A percentile compares a stretch with the other conserved stretches of the same genome.
Evolutionary conservation across 2,329 filamentous ascomycete species (phyloP).

Genomic region (Pseudogymnoascus sp.): DNA sequence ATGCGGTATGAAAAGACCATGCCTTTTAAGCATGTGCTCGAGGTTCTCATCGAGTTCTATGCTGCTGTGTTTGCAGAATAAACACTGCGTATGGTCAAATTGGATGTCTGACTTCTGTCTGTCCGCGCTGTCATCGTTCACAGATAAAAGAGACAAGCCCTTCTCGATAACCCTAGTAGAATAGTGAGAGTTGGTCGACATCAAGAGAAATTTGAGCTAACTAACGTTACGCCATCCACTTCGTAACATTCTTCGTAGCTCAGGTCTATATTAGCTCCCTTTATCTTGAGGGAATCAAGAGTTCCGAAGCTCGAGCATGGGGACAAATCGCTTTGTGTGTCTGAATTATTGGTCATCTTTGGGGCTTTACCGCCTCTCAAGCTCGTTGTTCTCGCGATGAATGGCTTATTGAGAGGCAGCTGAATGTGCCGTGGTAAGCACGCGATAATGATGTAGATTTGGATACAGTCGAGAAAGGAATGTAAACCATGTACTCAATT

Average conservation of each 20-base stretch:
- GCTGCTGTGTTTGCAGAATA: slow-evolving; percentile 36
- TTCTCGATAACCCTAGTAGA: slow-evolving; percentile 4
- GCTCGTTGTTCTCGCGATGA: background rate
- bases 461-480: background rate
- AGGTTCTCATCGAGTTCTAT: slow-evolving; percentile 33
- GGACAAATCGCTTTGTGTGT: background rate
- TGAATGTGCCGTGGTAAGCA: background rate
- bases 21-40: slow-evolving; percentile 41
- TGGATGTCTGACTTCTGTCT: slow-evolving; percentile 6
- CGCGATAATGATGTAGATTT: background rate
- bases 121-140: background rate
- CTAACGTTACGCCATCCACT: background rate
- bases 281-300: background rate
- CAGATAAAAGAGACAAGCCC: slow-evolving; percentile 3
- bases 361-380: background rate
- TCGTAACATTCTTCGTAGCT: background rate
- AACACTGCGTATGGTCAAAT: slow-evolving; percentile 31
- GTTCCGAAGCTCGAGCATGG: background rate
- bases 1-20: slow-evolving; percentile 40
- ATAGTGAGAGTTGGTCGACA: background rate
- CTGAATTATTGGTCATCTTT: background rate
- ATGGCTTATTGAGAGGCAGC: background rate
- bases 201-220: background rate
- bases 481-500: background rate
- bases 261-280: background rate